Conservation (phyloP, 1,284 basidiomycete genomes). For the Austroboletus novae-zelandiae region DNA sequence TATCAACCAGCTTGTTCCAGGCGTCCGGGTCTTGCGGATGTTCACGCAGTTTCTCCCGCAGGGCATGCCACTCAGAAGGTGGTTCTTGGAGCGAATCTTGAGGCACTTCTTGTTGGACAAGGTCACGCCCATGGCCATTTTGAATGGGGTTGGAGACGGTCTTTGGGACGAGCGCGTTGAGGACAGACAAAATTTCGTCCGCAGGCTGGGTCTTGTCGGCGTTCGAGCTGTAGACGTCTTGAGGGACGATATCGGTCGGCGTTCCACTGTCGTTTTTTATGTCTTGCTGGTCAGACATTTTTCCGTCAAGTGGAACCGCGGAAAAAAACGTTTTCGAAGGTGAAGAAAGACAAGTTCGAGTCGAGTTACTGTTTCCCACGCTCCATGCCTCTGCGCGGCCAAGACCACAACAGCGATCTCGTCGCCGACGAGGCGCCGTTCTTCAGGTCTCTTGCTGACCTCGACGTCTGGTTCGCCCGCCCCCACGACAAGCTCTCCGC, state of each 20-base stretch:
- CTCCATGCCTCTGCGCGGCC: slow-evolving; percentile 41
- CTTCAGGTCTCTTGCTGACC: slow-evolving; percentile 39
- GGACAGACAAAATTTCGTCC: slow-evolving; percentile 40
- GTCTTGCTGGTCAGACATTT: slow-evolving; percentile 38
- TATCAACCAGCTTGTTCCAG: slow-evolving; percentile 60
- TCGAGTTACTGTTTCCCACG: slow-evolving; percentile 27
- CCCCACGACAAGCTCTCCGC: slow-evolving; percentile 34
- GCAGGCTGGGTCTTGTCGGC: slow-evolving; percentile 38
- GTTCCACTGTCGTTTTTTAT: slow-evolving; percentile 24
- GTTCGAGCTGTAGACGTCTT: slow-evolving; percentile 26
- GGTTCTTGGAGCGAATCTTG: slow-evolving; percentile 30
- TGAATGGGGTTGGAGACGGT: slow-evolving; percentile 22
- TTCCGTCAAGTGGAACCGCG: slow-evolving; percentile 28
- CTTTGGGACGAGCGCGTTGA: slow-evolving; percentile 38
- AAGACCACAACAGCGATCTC: slow-evolving; percentile 23
- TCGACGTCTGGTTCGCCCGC: slow-evolving; percentile 40
- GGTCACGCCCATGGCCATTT: slow-evolving; percentile 29
- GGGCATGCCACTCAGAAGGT: slow-evolving; percentile 48
- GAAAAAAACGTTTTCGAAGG: slow-evolving; percentile 29
- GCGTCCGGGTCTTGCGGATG: slow-evolving; percentile 56
- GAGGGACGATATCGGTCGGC: slow-evolving; percentile 27
- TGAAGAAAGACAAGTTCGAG: slow-evolving; percentile 6
- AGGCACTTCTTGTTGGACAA: slow-evolving; percentile 18
- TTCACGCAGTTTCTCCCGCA: slow-evolving; percentile 46
- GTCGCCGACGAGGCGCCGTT: slow-evolving; percentile 38